Evolutionary conservation across 495 filamentous ascomycete species (phyloP).

Genomic region (Cetradonia linearis): DNA sequence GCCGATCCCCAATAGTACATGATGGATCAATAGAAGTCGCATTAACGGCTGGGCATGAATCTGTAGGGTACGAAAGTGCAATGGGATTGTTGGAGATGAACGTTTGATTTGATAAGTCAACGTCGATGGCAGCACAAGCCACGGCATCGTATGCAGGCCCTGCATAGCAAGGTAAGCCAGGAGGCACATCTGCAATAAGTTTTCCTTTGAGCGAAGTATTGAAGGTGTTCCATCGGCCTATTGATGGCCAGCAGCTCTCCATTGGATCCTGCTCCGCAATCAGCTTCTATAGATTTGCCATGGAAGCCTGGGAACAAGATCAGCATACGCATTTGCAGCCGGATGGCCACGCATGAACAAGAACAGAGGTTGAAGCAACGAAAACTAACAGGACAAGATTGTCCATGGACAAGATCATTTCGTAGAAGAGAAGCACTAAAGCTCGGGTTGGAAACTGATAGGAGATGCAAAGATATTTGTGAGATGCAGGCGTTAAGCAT

Average conservation of each 20-base stretch:
- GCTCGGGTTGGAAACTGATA: background rate
- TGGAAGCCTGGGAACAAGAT: background rate
- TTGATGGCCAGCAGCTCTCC: constrained; percentile 36
- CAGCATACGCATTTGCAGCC: constrained; percentile 18
- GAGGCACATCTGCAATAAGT: constrained; percentile 41
- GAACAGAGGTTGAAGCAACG: background rate
- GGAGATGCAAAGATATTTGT: background rate
- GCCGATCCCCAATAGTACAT: constrained; percentile 9
- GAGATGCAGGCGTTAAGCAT: background rate
- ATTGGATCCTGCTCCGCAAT: constrained; percentile 24
- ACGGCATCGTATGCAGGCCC: constrained; percentile 26
- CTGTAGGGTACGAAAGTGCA: constrained; percentile 29
- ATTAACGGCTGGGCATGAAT: constrained; percentile 29
- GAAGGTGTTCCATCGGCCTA: constrained; percentile 32
- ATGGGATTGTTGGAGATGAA: constrained; percentile 28
- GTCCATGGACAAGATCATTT: background rate
- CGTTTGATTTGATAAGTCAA: constrained; percentile 26
- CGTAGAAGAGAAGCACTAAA: background rate
- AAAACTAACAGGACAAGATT: background rate
- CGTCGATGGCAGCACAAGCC: constrained; percentile 26
- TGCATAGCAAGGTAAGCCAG: constrained; percentile 47
- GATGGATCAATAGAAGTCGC: constrained; percentile 13
- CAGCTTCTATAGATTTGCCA: background rate
- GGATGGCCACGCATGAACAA: background rate
- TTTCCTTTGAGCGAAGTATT: constrained; percentile 40